These are phyloP conservation scores for Rhinocladiella mackenziei DNA, from an alignment of 2,329 filamentous ascomycete genomes.

Conservation along the genomic window DNA sequence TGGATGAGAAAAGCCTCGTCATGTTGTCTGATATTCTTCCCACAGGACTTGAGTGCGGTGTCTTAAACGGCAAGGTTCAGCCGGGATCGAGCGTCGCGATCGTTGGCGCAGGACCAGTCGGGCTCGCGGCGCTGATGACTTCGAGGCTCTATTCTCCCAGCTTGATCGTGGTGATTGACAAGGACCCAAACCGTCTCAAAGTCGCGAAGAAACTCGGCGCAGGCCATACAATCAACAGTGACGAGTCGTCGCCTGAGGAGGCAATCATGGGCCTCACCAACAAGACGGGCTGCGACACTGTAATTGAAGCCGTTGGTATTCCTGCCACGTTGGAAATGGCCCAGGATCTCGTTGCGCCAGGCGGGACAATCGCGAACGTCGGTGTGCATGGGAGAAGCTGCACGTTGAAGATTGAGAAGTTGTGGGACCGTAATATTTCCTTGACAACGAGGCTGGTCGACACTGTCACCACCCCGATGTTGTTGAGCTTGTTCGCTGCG, in stretches of 20 bases:
- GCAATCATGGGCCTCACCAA: conserved; percentile 45
- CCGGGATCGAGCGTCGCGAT: conserved; percentile 53
- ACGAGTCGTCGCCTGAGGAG: conserved; percentile 36
- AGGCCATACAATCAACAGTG: conserved; percentile 42
- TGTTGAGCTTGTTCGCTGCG: conserved; percentile 45
- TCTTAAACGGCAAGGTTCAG: conserved; percentile 49
- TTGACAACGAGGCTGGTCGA: conserved; percentile 49
- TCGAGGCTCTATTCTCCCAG: conserved; percentile 53
- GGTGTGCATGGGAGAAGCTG: conserved; percentile 56
- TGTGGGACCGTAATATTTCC: conserved; percentile 56
- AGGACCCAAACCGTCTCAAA: conserved; percentile 46
- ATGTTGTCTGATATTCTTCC: conserved; percentile 56
- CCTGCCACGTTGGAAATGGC: conserved; percentile 52
- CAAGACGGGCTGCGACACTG: conserved; percentile 53
- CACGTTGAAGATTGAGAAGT: conserved; percentile 49
- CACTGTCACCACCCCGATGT: conserved; percentile 47
- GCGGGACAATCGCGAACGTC: conserved; percentile 55
- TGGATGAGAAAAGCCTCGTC: conserved; percentile 44
- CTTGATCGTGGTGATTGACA: conserved; percentile 51
- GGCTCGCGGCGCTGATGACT: conserved; percentile 53
- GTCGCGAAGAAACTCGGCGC: conserved; percentile 50
- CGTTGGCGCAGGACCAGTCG: conserved; percentile 55
- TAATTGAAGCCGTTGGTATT: conserved; percentile 57
- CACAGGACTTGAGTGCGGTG: conserved; percentile 54
- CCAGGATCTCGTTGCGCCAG: conserved; percentile 52